Conservation (phyloP, 176 grass and related monocot genomes). For the Luzula sylvatica region DNA sequence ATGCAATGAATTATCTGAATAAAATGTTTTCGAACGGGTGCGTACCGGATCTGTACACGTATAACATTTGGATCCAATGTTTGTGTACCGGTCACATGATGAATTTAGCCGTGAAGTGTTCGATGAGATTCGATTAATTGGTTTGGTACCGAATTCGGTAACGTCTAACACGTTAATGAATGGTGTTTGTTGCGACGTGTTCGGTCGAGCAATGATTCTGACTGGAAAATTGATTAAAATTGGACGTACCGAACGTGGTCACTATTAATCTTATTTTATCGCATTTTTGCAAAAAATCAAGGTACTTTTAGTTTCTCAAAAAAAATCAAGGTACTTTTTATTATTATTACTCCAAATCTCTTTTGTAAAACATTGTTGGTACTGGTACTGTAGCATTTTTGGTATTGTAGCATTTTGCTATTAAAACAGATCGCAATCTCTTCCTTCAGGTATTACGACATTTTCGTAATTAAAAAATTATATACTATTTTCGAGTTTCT, state of each 20-base stretch:
- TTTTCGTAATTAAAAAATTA: no score
- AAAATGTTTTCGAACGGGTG: slow-evolving; percentile 65
- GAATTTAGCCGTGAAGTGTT: slow-evolving; percentile 48
- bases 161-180: slow-evolving; percentile 87
- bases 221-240: slow-evolving; percentile 81
- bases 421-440: no score
- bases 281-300: slow-evolving; percentile 93
- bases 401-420: no score
- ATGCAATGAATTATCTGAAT: slow-evolving; percentile 55
- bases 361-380: no score
- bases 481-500: no score
- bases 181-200: slow-evolving; percentile 62
- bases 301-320: no score
- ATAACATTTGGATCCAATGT: slow-evolving; percentile 91
- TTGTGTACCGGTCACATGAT: slow-evolving; percentile 57
- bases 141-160: slow-evolving; percentile 46
- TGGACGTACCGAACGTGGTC: slow-evolving; percentile 57
- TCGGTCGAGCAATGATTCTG: slow-evolving; percentile 78
- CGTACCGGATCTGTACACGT: slow-evolving; percentile 89
- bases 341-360: no score
- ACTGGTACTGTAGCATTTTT: no score
- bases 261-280: slow-evolving; percentile 84
- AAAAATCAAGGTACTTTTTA: no score
- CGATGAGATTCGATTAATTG: slow-evolving; percentile 52
- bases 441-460: no score